Evolutionary conservation across 2,329 filamentous ascomycete species (phyloP).

Genomic region (Mycogone perniciosa): DNA sequence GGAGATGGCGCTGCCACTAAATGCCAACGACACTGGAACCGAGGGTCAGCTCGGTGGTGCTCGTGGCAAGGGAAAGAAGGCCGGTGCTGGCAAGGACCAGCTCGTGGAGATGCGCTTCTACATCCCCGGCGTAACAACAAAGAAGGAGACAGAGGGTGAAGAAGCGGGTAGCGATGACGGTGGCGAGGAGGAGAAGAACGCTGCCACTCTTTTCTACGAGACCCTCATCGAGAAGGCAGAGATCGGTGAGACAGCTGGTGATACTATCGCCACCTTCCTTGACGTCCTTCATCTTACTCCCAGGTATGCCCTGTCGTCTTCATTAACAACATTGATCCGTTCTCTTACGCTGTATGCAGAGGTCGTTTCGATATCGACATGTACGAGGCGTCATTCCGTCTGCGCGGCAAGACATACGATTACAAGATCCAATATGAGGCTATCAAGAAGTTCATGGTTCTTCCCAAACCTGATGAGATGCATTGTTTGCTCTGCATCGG

Average conservation of each 20-base stretch:
- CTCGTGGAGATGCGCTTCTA: conserved; percentile 99
- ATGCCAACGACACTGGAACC: conserved; percentile 64
- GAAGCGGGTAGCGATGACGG: conserved; percentile 58
- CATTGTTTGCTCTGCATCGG: conserved; percentile 94
- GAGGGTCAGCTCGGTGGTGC: conserved; percentile 71
- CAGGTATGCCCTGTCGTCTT: conserved; percentile 45
- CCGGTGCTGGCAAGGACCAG: conserved; percentile 82
- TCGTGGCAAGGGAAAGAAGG: conserved; percentile 75
- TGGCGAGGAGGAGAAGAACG: conserved; percentile 74
- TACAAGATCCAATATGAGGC: conserved; percentile 99
- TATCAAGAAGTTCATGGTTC: conserved; percentile 98
- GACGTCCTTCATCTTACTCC: conserved; percentile 96
- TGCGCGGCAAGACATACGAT: conserved; percentile 98
- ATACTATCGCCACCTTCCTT: conserved; percentile 94
- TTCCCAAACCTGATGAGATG: conserved; percentile 96
- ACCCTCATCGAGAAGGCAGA: conserved; percentile 97
- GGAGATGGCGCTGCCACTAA: conserved; percentile 75
- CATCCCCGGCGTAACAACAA: conserved; percentile 83
- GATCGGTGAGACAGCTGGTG: conserved; percentile 97
- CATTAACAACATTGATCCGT: neutral
- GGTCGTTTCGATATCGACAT: conserved; percentile 99
- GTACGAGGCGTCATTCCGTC: conserved; percentile 95
- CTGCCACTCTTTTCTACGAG: conserved; percentile 96
- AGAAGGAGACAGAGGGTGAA: conserved; percentile 62
- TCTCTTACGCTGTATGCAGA: conserved; percentile 42